Evolutionary conservation across 2,329 filamentous ascomycete species (phyloP), one percentile per base, ranked within the genome.

Genomic region (Sporothrix luriei): DNA sequence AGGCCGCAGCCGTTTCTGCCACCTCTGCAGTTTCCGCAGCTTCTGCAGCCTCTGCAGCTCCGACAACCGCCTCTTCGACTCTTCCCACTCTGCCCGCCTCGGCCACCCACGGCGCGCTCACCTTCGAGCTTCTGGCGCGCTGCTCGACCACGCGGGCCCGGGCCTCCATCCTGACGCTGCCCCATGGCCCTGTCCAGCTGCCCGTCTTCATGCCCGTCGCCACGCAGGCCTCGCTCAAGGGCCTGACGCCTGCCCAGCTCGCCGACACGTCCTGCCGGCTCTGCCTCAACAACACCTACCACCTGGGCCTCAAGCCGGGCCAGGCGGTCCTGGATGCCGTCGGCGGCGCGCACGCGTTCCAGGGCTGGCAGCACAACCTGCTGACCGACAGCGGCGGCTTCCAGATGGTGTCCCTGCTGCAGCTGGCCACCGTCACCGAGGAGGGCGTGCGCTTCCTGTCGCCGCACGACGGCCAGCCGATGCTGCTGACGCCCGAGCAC

Each of bases 171-270:
- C 85, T 99, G 68, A 91, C 90, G 62, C 88, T 99, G 33, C 94
- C 95, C 66, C 96, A 99, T 87, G 95, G 95, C 70, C 85, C 90
- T 1, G 94, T 99, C 33, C 88, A 91, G 75, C 87, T 98, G 40
- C 95, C 96, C 9, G 89, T 98, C 70, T 99, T 99, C 80, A 99
- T 99, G 95, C 95, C 95, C 19, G 95, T 99, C 55, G 95, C 95
- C 40, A 99, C 95, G 0, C 95, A 99, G 80, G 95, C 92, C 0
- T 97, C 94, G 0, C 84, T 99, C 51, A 99, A 99, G 78, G 95
- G 95, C 55, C 82, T 99, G 69, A 98, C 95, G 0, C 93, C 94
- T 1, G 90, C 94, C 74, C 95, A 99, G 77, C 84, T 99, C 2
- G 94, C 95, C 75, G 90, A 92, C 68, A 96, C 94, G 0, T 89